These are phyloP conservation scores for Ogataea neopini DNA, from an alignment of 805 yeast genomes.

Conservation along the genomic window DNA sequence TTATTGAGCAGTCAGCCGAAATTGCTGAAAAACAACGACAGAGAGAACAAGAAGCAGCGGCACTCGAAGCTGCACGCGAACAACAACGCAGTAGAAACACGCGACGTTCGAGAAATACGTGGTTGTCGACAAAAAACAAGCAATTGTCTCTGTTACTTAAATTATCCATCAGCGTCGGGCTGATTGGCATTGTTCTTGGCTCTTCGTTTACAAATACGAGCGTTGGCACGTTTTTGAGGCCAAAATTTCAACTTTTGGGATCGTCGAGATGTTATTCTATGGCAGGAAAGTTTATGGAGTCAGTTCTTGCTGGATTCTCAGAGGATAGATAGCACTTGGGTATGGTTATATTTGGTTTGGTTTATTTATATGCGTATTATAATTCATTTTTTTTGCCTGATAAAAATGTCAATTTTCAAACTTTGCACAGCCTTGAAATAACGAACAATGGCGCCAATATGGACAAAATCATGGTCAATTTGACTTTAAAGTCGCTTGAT, in stretches of 20 bases:
- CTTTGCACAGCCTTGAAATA: background rate
- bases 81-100: background rate
- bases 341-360: background rate
- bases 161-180: constrained; percentile 23
- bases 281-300: constrained; percentile 17
- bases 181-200: constrained; percentile 19
- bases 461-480: background rate
- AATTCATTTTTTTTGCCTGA: too few species aligned
- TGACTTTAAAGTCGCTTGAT: background rate
- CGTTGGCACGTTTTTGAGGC: constrained; percentile 11
- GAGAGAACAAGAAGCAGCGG: constrained; percentile 11
- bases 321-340: constrained; percentile 1
- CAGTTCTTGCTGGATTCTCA: constrained; percentile 14
- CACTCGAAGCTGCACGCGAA: constrained; percentile 1
- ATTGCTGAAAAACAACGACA: background rate
- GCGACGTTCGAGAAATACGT: background rate
- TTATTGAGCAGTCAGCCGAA: constrained; percentile 15
- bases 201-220: constrained; percentile 11
- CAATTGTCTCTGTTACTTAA: constrained; percentile 21
- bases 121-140: constrained; percentile 15
- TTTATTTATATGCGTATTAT: too few species aligned
- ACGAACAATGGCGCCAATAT: background rate
- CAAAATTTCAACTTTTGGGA: constrained; percentile 13
- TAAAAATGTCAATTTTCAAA: too few species aligned
- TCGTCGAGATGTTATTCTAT: constrained; percentile 5